Evolutionary conservation across 495 filamentous ascomycete species (phyloP).

Genomic region (Penicillium cosmopolitanum): DNA sequence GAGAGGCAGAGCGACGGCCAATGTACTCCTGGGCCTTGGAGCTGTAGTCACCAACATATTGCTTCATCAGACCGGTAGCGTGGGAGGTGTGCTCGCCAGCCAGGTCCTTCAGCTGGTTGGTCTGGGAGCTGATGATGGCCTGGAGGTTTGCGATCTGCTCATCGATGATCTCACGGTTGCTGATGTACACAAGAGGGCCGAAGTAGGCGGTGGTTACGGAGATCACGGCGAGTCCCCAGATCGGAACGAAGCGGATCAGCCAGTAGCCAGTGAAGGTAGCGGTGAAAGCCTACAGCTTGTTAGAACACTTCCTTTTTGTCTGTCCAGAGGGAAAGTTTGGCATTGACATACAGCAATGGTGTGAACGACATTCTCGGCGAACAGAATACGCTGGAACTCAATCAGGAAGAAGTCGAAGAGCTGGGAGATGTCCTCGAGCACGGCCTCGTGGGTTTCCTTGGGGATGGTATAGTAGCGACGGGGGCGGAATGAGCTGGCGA

Average conservation of each 20-base stretch:
- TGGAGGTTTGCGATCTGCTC: constrained; percentile 71
- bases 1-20: constrained; percentile 55
- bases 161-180: constrained; percentile 94
- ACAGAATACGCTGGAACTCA: constrained; percentile 92
- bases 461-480: constrained; percentile 91
- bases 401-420: constrained; percentile 97
- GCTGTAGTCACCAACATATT: constrained; percentile 82
- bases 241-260: constrained; percentile 89
- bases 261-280: constrained; percentile 87
- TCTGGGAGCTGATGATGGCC: constrained; percentile 78
- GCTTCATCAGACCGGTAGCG: constrained; percentile 74
- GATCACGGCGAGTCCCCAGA: constrained; percentile 89
- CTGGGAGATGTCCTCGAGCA: constrained; percentile 86
- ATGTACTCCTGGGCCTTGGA: constrained; percentile 81
- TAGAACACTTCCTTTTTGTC: constrained; percentile 24
- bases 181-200: constrained; percentile 85
- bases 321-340: background rate
- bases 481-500: constrained; percentile 86
- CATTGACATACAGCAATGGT: constrained; percentile 71
- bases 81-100: constrained; percentile 80
- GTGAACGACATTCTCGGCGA: constrained; percentile 86
- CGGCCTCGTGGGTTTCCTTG: constrained; percentile 75
- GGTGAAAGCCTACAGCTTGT: constrained; percentile 64
- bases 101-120: constrained; percentile 75
- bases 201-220: constrained; percentile 77